phyloP scores from a whole-genome alignment of 2,329 filamentous ascomycete species.

The Colletotrichum lentis region DNA sequence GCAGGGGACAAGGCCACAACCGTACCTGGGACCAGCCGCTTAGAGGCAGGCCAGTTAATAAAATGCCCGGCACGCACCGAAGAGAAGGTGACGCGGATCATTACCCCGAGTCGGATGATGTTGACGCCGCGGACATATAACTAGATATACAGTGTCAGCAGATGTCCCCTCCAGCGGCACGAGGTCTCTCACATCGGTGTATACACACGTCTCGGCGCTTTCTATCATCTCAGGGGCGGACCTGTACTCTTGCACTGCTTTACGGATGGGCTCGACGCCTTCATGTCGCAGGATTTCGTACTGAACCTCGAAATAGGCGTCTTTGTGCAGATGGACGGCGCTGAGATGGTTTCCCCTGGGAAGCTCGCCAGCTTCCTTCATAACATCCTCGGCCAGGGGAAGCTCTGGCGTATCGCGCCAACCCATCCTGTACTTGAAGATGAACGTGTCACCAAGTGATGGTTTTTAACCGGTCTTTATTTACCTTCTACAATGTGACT shows the following conservation, averaged over 20 bases:
- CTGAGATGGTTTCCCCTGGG: conserved; percentile 63
- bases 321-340: conserved; percentile 66
- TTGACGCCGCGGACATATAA: conserved; percentile 18
- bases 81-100: conserved; percentile 75
- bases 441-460: neutral
- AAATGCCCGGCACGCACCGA: conserved; percentile 69
- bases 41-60: conserved; percentile 70
- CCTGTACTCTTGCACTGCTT: conserved; percentile 67
- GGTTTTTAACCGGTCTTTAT: neutral
- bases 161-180: neutral
- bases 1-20: conserved; percentile 62
- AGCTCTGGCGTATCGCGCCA: conserved; percentile 57
- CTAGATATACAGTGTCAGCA: neutral
- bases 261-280: conserved; percentile 71
- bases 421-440: neutral
- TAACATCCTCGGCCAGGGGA: conserved; percentile 62
- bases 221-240: conserved; percentile 65
- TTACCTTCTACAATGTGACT: neutral
- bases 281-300: conserved; percentile 82
- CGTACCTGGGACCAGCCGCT: conserved; percentile 60
- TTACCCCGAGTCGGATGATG: conserved; percentile 61
- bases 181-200: conserved; percentile 67
- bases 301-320: conserved; percentile 75
- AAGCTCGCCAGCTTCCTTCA: conserved; percentile 45
- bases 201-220: conserved; percentile 66